phyloP scores from a whole-genome alignment of 805 yeast genomes.

The Cyberlindnera galapagoensis region DNA sequence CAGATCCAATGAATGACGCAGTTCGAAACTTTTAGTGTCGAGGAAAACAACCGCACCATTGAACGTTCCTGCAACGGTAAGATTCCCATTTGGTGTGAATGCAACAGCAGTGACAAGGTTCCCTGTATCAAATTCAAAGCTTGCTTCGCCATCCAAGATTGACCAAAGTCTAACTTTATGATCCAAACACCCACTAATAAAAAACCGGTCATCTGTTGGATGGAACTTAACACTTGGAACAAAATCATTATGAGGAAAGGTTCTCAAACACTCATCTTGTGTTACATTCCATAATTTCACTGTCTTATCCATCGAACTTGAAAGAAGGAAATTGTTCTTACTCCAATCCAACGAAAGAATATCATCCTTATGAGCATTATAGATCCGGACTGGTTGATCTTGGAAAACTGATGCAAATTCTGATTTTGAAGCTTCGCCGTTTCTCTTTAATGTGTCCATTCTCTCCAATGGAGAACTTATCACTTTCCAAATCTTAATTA shows the following conservation, averaged over 20 bases:
- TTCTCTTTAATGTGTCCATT: constrained; percentile 12
- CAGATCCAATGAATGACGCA: constrained; percentile 38
- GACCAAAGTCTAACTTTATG: constrained; percentile 78
- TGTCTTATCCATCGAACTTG: constrained; percentile 82
- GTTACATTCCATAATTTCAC: constrained; percentile 84
- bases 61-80: constrained; percentile 69
- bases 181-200: constrained; percentile 76
- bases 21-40: constrained; percentile 56
- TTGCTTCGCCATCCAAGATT: constrained; percentile 62
- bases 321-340: constrained; percentile 68
- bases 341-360: constrained; percentile 84
- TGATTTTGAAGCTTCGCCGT: constrained; percentile 8
- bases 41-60: constrained; percentile 60
- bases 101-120: constrained; percentile 70
- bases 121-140: constrained; percentile 53
- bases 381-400: constrained; percentile 52
- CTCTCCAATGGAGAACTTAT: constrained; percentile 64
- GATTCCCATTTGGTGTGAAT: constrained; percentile 58
- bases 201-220: constrained; percentile 82
- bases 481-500: constrained; percentile 72
- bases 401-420: constrained; percentile 75
- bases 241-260: constrained; percentile 71
- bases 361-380: constrained; percentile 62
- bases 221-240: constrained; percentile 78
- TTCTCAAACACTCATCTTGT: constrained; percentile 51